A percentile compares a stretch with the other conserved stretches of the same genome.
phyloP scores from a whole-genome alignment of 306 rosid species.

The Prunus salicina region DNA sequence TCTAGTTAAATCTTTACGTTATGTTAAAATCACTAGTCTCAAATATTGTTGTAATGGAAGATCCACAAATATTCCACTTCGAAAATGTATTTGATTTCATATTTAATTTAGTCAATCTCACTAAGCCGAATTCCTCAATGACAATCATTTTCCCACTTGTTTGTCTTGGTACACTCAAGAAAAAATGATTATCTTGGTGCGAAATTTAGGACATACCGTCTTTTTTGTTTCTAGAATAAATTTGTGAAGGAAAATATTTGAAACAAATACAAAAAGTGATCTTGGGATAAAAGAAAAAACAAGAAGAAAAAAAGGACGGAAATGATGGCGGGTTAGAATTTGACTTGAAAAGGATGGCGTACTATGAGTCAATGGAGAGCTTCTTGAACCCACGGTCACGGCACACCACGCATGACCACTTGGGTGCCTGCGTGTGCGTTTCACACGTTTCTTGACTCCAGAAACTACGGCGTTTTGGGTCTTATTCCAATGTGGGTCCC shows the following conservation, averaged over 20 bases:
- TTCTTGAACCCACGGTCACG: slow-evolving; percentile 21
- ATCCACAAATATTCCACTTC: neutral
- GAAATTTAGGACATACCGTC: too few relatives aligned
- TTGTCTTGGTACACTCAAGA: neutral
- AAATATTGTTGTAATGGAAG: neutral
- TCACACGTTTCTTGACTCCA: slow-evolving; percentile 26
- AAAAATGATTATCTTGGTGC: too few relatives aligned
- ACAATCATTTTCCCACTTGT: neutral
- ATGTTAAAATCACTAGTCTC: too few relatives aligned
- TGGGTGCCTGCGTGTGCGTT: slow-evolving; percentile 23
- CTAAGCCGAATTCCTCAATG: neutral
- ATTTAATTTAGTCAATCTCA: neutral
- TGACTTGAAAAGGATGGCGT: slow-evolving; percentile 18
- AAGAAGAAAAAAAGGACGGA: neutral
- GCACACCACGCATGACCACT: slow-evolving; percentile 58
- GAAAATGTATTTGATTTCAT: neutral
- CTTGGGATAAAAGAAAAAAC: neutral
- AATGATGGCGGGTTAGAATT: slow-evolving; percentile 22
- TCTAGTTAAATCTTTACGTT: too few relatives aligned
- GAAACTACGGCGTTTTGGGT: slow-evolving; percentile 4
- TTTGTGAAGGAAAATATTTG: too few relatives aligned
- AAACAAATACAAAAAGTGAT: neutral
- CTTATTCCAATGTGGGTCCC: neutral
- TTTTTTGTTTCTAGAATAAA: too few relatives aligned
- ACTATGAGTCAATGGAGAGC: slow-evolving; percentile 19